Base-by-base conservation (phyloP, 495 filamentous ascomycete genomes). In the Penicillium macrosclerotiorum region DNA sequence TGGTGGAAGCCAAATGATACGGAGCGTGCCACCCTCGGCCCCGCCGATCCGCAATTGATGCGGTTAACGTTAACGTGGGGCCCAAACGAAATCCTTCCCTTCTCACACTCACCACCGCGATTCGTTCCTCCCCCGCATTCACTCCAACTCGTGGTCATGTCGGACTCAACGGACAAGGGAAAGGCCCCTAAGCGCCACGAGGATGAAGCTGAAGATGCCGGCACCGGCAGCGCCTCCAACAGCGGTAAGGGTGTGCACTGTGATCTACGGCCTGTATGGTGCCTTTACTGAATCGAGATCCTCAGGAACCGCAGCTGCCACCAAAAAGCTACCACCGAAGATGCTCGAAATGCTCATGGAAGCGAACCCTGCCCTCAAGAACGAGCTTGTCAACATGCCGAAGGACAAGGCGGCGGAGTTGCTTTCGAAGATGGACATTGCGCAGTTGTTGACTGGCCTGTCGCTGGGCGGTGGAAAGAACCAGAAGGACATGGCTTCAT, bases 401-500 rank as follows among this genome's bases (percentile, higher is more conserved):
- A 65, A 69, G 44, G 63, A 72, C n/a, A 58, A 72, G 40, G 71
- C 78, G 9, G 68, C 77, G 37, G 80, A 89, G 48, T 71, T 80
- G 22, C 66, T 96, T 54, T 81, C 80, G 60, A 81, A 84, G 42
- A 71, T 95, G 62, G 84, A 82, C 47, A 68, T 95, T 9, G 75
- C 83, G 41, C 87, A 95, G 37, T 71, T 95, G 50, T 70, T 95
- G 69, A 95, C 91, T 1, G 91, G 91, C 5, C 69, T 95, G 49
- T 70, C 79, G 25, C 39, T 78, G 32, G 81, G 38, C 26, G 24
- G 81, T 29, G 87, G 85, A 3, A 94, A 94, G 76, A 94, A 94
- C 56, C 80, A 82, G 52, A 96, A 95, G 68, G 92, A 96, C 54
- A 95, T 96, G 89, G 91, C 81, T 4, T 84, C 84, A 23, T 95